A percentile compares a stretch with the other conserved stretches of the same genome.
These are phyloP conservation scores for Mucor piriformis DNA, from an alignment of 371 early-diverging fungal species.

Conservation along the genomic window DNA sequence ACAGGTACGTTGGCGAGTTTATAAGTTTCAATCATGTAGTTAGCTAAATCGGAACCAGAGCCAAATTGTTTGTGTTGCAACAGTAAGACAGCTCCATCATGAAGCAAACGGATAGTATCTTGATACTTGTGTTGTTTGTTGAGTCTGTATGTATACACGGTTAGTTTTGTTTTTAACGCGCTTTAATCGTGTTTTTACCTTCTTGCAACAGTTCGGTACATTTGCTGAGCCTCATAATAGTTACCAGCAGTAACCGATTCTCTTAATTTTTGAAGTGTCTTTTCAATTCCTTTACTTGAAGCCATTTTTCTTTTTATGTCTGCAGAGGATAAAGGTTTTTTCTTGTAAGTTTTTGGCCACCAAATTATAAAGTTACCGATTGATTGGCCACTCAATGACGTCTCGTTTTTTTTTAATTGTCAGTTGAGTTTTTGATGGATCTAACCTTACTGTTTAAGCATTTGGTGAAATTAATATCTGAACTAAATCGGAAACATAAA, in stretches of 20 bases:
- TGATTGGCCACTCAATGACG: not conserved
- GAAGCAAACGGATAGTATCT: conserved; percentile 79
- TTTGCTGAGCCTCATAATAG: conserved; percentile 93
- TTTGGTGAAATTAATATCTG: not conserved
- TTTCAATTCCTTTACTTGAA: conserved; percentile 68
- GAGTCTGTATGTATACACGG: conserved; percentile 50
- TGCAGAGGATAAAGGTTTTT: conserved; percentile 2
- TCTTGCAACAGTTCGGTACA: conserved; percentile 88
- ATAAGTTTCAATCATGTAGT: conserved; percentile 83
- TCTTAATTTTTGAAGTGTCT: conserved; percentile 71
- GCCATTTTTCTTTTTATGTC: conserved; percentile 21
- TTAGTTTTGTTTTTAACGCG: not conserved
- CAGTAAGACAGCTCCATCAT: conserved; percentile 77
- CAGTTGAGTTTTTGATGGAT: not conserved
- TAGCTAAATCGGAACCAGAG: conserved; percentile 82
- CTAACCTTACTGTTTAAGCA: not conserved
- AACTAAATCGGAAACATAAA: conserved; percentile 8
- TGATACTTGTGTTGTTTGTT: conserved; percentile 81
- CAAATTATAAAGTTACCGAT: not conserved
- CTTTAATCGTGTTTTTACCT: conserved; percentile 54
- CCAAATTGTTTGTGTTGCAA: conserved; percentile 81
- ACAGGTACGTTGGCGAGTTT: conserved; percentile 72
- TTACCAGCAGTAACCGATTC: conserved; percentile 76
- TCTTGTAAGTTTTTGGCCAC: not conserved
- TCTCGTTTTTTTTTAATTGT: not conserved